A percentile compares a stretch with the other conserved stretches of the same genome.
These are phyloP conservation scores for Lasiosphaeria miniovina DNA, from an alignment of 495 filamentous ascomycete genomes.

Conservation along the genomic window DNA sequence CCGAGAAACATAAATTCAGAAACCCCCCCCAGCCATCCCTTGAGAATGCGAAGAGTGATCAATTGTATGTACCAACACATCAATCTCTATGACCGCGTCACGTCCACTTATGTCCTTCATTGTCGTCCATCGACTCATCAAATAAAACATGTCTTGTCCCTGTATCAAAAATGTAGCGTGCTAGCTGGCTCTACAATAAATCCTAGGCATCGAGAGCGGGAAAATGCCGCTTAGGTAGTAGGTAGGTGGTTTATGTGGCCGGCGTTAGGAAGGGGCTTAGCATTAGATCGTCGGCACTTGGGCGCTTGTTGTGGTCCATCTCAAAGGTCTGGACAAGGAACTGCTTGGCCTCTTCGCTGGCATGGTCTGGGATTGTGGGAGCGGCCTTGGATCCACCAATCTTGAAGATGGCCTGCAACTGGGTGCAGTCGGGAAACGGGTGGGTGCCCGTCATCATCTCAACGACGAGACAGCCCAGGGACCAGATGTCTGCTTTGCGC, in stretches of 20 bases:
- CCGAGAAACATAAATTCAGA: background rate
- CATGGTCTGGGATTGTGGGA: slow-evolving; percentile 84
- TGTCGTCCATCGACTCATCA: background rate
- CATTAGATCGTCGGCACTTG: slow-evolving; percentile 86
- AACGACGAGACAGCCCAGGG: slow-evolving; percentile 90
- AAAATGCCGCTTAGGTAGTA: background rate
- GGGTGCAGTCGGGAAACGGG: slow-evolving; percentile 94
- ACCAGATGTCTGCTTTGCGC: slow-evolving; percentile 99
- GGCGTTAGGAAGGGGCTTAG: slow-evolving; percentile 75
- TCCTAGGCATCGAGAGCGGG: background rate
- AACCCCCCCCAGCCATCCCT: background rate
- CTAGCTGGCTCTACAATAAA: too few species aligned
- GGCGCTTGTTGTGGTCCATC: slow-evolving; percentile 86
- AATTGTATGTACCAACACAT: background rate
- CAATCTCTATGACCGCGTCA: background rate
- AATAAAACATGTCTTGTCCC: background rate
- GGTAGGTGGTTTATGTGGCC: background rate
- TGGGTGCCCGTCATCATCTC: slow-evolving; percentile 99
- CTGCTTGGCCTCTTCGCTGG: slow-evolving; percentile 76
- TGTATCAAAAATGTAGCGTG: too few species aligned
- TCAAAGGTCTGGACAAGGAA: slow-evolving; percentile 92
- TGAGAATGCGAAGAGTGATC: background rate
- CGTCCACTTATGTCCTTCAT: background rate
- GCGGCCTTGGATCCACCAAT: slow-evolving; percentile 85
- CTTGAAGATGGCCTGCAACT: slow-evolving; percentile 97